Conservation (phyloP, 2,329 filamentous ascomycete species). For the Arthrobotrys megalospora region DNA sequence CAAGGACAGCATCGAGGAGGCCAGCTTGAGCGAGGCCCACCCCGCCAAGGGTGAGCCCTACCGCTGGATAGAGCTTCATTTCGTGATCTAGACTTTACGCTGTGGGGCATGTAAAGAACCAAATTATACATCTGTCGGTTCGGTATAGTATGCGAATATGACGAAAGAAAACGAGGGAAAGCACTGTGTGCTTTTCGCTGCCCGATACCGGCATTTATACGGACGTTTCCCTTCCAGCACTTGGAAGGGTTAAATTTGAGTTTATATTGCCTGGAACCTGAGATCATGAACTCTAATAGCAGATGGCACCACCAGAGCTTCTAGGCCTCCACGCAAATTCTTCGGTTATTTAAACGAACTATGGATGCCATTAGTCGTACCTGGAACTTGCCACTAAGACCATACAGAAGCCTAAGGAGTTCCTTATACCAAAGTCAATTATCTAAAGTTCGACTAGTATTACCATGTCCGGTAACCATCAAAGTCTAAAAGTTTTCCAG, state of each 20-base stretch:
- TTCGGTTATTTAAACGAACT: background rate
- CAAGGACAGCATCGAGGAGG: conserved; percentile 10
- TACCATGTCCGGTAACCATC: conserved; percentile 10
- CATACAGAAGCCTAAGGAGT: too few relatives aligned
- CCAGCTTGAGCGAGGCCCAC: conserved; percentile 27
- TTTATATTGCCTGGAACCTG: background rate
- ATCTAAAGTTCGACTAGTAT: background rate
- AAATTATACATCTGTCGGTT: background rate
- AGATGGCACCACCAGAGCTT: background rate
- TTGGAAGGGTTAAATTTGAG: conserved; percentile 2
- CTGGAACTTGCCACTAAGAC: background rate
- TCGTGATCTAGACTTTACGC: conserved; percentile 3
- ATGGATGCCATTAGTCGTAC: background rate
- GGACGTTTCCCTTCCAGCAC: background rate
- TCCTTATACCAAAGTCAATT: background rate
- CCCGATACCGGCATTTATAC: conserved; percentile 11
- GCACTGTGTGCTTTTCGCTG: background rate
- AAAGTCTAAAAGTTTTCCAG: background rate
- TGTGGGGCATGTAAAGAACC: background rate
- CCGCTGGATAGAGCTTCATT: conserved; percentile 17
- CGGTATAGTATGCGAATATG: conserved; percentile 4
- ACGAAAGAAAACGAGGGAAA: conserved; percentile 8
- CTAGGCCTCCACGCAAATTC: background rate
- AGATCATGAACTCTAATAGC: background rate
- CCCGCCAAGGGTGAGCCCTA: conserved; percentile 19